These are phyloP conservation scores for Chalciporus piperatus DNA, from an alignment of 768 basidiomycete genomes.

Conservation along the genomic window DNA sequence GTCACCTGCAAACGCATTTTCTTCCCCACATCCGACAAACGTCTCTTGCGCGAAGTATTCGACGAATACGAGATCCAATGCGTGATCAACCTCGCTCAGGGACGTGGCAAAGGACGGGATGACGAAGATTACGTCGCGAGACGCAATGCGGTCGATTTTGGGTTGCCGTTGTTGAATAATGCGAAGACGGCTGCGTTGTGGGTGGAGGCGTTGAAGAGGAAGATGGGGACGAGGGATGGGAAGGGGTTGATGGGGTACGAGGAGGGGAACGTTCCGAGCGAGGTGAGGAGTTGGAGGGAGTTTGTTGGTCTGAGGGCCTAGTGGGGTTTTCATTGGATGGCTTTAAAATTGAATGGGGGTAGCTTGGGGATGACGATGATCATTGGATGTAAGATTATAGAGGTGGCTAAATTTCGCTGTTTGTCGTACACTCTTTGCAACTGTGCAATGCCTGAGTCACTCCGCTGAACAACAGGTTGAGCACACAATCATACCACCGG, in stretches of 20 bases:
- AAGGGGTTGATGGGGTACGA: constrained; percentile 64
- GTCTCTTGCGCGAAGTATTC: constrained; percentile 89
- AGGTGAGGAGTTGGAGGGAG: constrained; percentile 90
- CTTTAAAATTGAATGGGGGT: too few species aligned
- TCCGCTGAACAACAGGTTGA: too few species aligned
- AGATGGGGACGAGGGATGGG: constrained; percentile 69
- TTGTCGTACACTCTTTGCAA: too few species aligned
- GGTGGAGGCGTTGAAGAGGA: constrained; percentile 82
- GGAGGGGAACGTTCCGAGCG: constrained; percentile 86
- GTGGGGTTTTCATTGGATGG: too few species aligned
- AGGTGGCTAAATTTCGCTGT: too few species aligned
- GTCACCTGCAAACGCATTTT: constrained; percentile 84
- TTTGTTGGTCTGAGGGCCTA: constrained; percentile 75
- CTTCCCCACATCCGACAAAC: constrained; percentile 96
- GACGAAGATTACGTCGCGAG: constrained; percentile 98
- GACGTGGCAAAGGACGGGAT: constrained; percentile 67
- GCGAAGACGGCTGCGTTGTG: constrained; percentile 85
- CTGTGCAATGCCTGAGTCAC: too few species aligned
- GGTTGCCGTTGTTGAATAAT: constrained; percentile 88
- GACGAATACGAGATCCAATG: constrained; percentile 93
- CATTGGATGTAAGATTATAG: too few species aligned
- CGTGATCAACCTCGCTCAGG: constrained; percentile 88
- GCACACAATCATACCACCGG: too few species aligned
- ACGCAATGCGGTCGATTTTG: constrained; percentile 96
- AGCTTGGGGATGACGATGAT: too few species aligned